Base-by-base conservation (phyloP, 2,329 filamentous ascomycete species). In the Scytalidium sp. region DNA sequence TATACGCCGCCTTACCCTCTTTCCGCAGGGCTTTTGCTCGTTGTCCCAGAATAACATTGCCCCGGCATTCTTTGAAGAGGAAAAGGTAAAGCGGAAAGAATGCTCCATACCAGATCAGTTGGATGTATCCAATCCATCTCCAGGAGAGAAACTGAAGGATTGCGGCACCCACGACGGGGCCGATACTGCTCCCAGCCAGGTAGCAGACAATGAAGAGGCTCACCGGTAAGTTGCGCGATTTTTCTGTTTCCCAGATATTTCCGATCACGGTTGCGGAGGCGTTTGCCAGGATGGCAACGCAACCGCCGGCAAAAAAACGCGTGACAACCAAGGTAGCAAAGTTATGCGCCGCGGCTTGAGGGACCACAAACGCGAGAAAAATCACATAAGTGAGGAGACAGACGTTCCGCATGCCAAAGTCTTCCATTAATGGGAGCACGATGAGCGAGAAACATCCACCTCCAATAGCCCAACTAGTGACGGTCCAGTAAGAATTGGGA, bases 191-290 rank as follows among this genome's bases (percentile, higher is more conserved):
- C 8, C 87, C 87, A n/a, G 80, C 84, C 17, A 90, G 87, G 0
- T 85, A 90, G 0, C 85, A 88, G 56, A 90, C 87, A 45, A 90
- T 86, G 21, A 87, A 82, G 49, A 83, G 48, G 19, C 46, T 51
- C 22, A 65, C 49, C n/a, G 63, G 61, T 10, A 61, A 39, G 25
- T 58, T 59, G 19, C 66, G 51, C 2, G 56, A 60, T 53, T 55
- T 27, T 2, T 45, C 50, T 23, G 52, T 62, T 44, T 54, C 39
- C 44, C 52, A 57, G 3, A 59, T 50, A 51, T 60, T 50, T 19
- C 53, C 52, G 23, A 50, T 58, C 6, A 47, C 58, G 6, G 55
- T 49, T 25, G 44, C 58, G 2, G 57, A 51, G 21, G 51, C 47
- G 47, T 57, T 49, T 17, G 49, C 50, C 9, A 49, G 25, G 3